Evolutionary conservation across 1,284 basidiomycete genomes (phyloP).

Genomic region (Retiboletus flavoniger): DNA sequence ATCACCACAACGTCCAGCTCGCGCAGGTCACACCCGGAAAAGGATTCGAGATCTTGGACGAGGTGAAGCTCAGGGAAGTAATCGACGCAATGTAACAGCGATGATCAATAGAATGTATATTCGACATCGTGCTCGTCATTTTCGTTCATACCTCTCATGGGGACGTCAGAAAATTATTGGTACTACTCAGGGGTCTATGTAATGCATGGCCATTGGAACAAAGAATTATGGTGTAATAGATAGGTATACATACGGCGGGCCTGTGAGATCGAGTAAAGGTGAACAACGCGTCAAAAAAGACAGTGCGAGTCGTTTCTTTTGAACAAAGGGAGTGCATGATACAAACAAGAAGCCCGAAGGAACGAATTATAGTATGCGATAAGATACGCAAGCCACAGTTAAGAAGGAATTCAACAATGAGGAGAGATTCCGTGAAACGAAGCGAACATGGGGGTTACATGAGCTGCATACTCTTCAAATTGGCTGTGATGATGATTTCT

Average conservation of each 20-base stretch:
- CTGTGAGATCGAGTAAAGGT: neutral
- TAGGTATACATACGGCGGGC: conserved; percentile 23
- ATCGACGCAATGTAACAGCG: conserved; percentile 76
- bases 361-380: conserved; percentile 19
- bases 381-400: conserved; percentile 18
- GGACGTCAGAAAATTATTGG: neutral
- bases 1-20: conserved; percentile 85
- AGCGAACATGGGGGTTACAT: conserved; percentile 37
- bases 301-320: conserved; percentile 13
- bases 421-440: neutral
- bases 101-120: conserved; percentile 11
- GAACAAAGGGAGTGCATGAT: conserved; percentile 12
- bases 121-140: neutral
- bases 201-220: conserved; percentile 5
- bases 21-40: conserved; percentile 81
- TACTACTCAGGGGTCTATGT: conserved; percentile 4
- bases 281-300: conserved; percentile 9
- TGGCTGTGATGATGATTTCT: conserved; percentile 61
- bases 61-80: conserved; percentile 72
- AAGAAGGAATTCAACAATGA: conserved; percentile 5
- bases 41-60: conserved; percentile 84
- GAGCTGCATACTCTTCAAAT: conserved; percentile 55
- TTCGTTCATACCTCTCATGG: neutral
- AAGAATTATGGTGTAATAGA: conserved; percentile 21
- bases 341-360: conserved; percentile 17